A percentile compares a stretch with the other conserved stretches of the same genome.
phyloP scores from a whole-genome alignment of 192 early-diverging fungal species.

The Haplosporangium gracile region DNA sequence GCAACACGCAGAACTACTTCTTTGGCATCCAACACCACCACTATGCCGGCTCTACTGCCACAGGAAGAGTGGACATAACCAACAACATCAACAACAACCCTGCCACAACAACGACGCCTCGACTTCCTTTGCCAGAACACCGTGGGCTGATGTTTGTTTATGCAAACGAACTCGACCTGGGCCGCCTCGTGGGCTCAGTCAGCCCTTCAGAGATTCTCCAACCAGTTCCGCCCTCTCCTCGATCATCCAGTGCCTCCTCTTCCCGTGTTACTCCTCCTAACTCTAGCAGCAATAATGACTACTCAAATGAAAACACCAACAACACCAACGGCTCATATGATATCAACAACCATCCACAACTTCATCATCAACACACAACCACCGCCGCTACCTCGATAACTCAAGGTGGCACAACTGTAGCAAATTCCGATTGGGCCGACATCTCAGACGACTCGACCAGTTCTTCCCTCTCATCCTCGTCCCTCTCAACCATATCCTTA shows the following conservation, averaged over 20 bases:
- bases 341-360: constrained; percentile 52
- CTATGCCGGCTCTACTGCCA: constrained; percentile 23
- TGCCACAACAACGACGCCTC: neutral
- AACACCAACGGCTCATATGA: constrained; percentile 13
- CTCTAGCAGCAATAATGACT: neutral
- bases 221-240: constrained; percentile 25
- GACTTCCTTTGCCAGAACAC: constrained; percentile 50
- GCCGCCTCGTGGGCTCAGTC: constrained; percentile 65
- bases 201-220: constrained; percentile 62
- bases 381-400: neutral
- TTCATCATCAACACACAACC: constrained; percentile 34
- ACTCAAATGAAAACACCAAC: neutral
- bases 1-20: constrained; percentile 63
- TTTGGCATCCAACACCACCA: constrained; percentile 60
- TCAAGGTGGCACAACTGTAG: neutral
- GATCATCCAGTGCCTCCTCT: neutral
- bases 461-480: constrained; percentile 32
- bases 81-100: neutral
- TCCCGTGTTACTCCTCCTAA: neutral
- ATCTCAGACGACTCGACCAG: constrained; percentile 28
- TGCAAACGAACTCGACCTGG: constrained; percentile 39
- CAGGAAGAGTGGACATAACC: neutral
- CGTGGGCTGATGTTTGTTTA: constrained; percentile 57
- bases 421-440: constrained; percentile 37
- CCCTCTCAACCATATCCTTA: constrained; percentile 29